Evolutionary conservation across 257 asterid species (phyloP).

Genomic region (Salvia miltiorrhiza): DNA sequence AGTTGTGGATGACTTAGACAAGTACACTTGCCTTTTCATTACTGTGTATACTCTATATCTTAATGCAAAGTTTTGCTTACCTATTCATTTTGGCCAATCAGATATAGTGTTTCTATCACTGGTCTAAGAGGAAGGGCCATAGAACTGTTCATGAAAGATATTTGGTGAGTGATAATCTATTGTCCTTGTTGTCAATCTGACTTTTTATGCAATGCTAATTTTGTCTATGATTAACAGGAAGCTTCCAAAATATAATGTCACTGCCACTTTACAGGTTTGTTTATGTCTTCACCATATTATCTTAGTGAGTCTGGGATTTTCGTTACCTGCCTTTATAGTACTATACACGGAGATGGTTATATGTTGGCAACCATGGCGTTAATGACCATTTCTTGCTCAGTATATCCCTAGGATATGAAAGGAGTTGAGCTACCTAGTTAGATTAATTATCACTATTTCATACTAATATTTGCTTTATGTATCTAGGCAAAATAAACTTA

Average conservation of each 20-base stretch:
- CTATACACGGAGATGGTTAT: background rate
- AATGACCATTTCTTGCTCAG: background rate
- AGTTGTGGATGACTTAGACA: constrained; percentile 65
- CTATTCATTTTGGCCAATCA: constrained; percentile 31
- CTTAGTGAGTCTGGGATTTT: background rate
- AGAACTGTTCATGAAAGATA: constrained; percentile 72
- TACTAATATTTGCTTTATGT: background rate
- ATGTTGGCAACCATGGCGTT: background rate
- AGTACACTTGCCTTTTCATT: constrained; percentile 34
- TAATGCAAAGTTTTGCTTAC: constrained; percentile 8
- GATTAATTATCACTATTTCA: background rate
- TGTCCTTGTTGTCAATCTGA: background rate
- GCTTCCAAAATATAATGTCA: constrained; percentile 72
- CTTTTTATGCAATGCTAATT: background rate
- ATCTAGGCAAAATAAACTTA: background rate
- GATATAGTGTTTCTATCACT: constrained; percentile 61
- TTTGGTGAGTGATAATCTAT: constrained; percentile 52
- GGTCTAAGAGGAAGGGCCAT: constrained; percentile 49
- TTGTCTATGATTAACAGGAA: constrained; percentile 45
- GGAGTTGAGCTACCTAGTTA: background rate
- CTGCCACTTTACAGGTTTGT: constrained; percentile 89
- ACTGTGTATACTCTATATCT: background rate
- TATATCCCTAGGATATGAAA: background rate
- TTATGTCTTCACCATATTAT: background rate
- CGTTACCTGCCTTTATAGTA: background rate